Evolutionary conservation across 1,284 basidiomycete species (phyloP), one percentile per base, ranked within the genome.

Genomic region (Acaromyces ingoldii): DNA sequence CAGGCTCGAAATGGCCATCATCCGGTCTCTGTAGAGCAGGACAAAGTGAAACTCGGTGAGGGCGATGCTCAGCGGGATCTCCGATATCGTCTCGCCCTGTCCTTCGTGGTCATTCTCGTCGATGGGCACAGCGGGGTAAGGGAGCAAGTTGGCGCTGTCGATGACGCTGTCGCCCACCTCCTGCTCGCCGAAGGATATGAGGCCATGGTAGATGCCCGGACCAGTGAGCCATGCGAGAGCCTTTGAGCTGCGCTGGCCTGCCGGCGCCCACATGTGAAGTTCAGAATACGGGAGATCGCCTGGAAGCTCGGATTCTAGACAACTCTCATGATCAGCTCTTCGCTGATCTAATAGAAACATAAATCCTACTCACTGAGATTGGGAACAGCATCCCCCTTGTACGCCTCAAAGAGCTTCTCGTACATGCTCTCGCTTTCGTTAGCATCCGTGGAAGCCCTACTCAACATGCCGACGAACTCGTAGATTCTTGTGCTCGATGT

Each of bases 11-110:
- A 96, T 81, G 4, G 84, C 90, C 21, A 85, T 79, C 6, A 97
- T 81, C 30, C 85, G 81, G 71, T 93, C 87, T 30, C 80, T 79
- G 76, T 91, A 96, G 1, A 98, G 79, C 11, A 97, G 76, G 21
- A 98, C 79, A 72, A 91, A 89, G 71, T 98, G 93, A 74, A 91
- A 95, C 72, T 93, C 88, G 0, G 91, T 95, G 53, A 95, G 78
- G 13, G 85, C 82, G 66, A 95, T 84, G 3, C 89, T 88, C 7
- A 85, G 70, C 21, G 63, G 69, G 28, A 64, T 64, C 51, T 69
- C 64, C 36, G 64, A 56, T 25, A 63, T 50, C 9, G 61, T 45
- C 15, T 49, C 36, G 26, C 30, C 45, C 26, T 42, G 6, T 28
- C 46, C 29, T n/a, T 61, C 40, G 15, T 46, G 53, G 30, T 54